phyloP scores from a whole-genome alignment of 495 filamentous ascomycete genomes.

The Viridothelium virens region DNA sequence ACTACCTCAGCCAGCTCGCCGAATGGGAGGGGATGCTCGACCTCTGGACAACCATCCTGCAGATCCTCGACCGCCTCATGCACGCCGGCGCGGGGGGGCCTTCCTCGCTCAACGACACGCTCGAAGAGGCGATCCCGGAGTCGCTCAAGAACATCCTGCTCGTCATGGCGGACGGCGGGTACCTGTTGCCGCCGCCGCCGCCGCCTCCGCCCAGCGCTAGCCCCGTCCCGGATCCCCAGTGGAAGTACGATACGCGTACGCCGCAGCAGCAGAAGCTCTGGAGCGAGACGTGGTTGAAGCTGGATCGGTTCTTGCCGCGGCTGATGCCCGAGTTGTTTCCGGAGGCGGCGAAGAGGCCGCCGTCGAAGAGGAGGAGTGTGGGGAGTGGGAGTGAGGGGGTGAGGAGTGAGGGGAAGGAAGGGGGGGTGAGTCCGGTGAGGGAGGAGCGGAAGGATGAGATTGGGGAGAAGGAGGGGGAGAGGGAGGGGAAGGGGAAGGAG shows the following conservation, averaged over 20 bases:
- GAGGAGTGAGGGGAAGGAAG: conserved; percentile 12
- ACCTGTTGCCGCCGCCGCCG: conserved; percentile 58
- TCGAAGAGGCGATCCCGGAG: conserved; percentile 91
- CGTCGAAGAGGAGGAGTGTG: background rate
- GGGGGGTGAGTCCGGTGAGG: conserved; percentile 15
- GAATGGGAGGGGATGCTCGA: conserved; percentile 89
- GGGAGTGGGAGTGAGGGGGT: background rate
- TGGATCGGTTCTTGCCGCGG: conserved; percentile 83
- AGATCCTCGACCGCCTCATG: conserved; percentile 93
- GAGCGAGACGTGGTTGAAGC: conserved; percentile 76
- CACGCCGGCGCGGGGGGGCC: conserved; percentile 73
- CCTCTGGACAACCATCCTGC: conserved; percentile 85
- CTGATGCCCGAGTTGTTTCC: conserved; percentile 47
- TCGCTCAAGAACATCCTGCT: conserved; percentile 93
- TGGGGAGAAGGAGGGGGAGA: conserved; percentile 10
- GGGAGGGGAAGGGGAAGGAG: conserved; percentile 16
- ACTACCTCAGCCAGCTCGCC: conserved; percentile 77
- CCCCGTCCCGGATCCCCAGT: conserved; percentile 36
- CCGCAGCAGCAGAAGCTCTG: conserved; percentile 55
- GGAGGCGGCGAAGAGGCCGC: conserved; percentile 29
- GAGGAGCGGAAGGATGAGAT: conserved; percentile 8
- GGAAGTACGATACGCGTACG: conserved; percentile 23
- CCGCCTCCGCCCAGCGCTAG: conserved; percentile 10
- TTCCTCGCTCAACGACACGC: conserved; percentile 16
- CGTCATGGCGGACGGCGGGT: conserved; percentile 88